Base-by-base conservation (phyloP, 768 basidiomycete genomes). In the Amanita phalloides region DNA sequence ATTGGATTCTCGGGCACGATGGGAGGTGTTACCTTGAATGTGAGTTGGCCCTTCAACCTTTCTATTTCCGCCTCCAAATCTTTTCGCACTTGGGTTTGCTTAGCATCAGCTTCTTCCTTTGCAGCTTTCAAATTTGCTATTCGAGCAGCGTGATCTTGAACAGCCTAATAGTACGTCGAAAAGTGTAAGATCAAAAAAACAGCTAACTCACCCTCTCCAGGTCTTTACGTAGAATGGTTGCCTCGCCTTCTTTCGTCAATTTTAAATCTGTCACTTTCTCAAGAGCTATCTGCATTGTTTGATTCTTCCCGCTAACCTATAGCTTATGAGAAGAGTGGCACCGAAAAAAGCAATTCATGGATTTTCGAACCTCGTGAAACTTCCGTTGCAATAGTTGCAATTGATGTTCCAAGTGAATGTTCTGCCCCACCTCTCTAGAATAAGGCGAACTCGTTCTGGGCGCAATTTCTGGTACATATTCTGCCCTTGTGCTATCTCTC, bases 31-130 rank as follows among this genome's bases (percentile, higher is more conserved):
- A 84, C 86, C 66, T 78, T 84, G 70, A 90, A 88, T 21, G 74
- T 69, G 41, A 78, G 76, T 53, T 85, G 78, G 1, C 86, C 85
- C 58, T 76, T 81, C 50, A 86, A 59, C 9, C 82, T 76, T 62
- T 88, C 86, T 55, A 82, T 71, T 58, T 88, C 84, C 52, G 75
- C 78, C 57, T 79, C 79, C 66, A 80, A 69, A 43, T 82, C 75
- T 59, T 78, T 81, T 54, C 82, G 79, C 46, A 81, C 59, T 49
- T 78, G 70, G 3, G 64, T 59, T 53, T 79, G 77, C 55, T 72
- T 77, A 4, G 72, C 69, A 55, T 85, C 82, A 0, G 75, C 74
- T 52, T 79, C 78, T 48, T 82, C 80, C 56, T 79, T 84, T 2
- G 78, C 77, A 1, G 72, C 61, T 60, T 77, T 81, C 43, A 86